Percentiles rank a stretch among this genome's conserved stretches.
phyloP scores from a whole-genome alignment of 305 asterid genomes.

The Fraxinus nigra region DNA sequence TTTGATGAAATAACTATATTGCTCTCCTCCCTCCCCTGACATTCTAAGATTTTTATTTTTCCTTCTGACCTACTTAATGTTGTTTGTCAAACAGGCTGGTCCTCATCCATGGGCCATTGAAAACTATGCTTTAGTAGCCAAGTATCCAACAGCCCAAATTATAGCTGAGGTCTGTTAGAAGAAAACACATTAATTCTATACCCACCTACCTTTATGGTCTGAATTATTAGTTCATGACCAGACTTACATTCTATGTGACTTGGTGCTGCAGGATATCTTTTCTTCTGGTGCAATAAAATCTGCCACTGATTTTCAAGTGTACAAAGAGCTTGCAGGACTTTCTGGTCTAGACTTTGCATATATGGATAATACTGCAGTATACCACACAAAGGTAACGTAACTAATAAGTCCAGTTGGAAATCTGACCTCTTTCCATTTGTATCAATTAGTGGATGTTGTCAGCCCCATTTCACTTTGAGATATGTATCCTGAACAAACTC shows the following conservation, averaged over 20 bases:
- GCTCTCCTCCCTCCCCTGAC: not conserved
- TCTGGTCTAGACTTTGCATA: slow-evolving; percentile 97
- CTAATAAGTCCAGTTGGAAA: not conserved
- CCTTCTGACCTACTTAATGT: slow-evolving; percentile 14
- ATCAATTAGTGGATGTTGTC: not conserved
- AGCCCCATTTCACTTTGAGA: slow-evolving; percentile 6
- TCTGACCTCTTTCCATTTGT: not conserved
- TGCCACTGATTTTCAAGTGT: slow-evolving; percentile 97
- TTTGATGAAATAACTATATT: not conserved
- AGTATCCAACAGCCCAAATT: slow-evolving; percentile 86
- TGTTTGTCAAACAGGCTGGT: slow-evolving; percentile 69
- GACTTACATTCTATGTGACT: slow-evolving; percentile 25
- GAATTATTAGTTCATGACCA: not conserved
- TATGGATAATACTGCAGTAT: slow-evolving; percentile 78
- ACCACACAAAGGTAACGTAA: slow-evolving; percentile 84
- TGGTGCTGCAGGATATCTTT: slow-evolving; percentile 76
- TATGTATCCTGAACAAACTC: not conserved
- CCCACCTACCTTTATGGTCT: slow-evolving; percentile 5
- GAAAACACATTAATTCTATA: not conserved
- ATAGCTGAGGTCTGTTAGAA: slow-evolving; percentile 64
- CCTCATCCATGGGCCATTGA: slow-evolving; percentile 97
- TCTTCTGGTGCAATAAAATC: slow-evolving; percentile 85
- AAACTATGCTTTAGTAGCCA: slow-evolving; percentile 74
- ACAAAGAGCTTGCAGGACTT: slow-evolving; percentile 85
- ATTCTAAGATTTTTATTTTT: not conserved